A percentile compares a stretch with the other conserved stretches of the same genome.
These are phyloP conservation scores for Beauveria brongniartii DNA, from an alignment of 2,329 filamentous ascomycete species.

Conservation along the genomic window DNA sequence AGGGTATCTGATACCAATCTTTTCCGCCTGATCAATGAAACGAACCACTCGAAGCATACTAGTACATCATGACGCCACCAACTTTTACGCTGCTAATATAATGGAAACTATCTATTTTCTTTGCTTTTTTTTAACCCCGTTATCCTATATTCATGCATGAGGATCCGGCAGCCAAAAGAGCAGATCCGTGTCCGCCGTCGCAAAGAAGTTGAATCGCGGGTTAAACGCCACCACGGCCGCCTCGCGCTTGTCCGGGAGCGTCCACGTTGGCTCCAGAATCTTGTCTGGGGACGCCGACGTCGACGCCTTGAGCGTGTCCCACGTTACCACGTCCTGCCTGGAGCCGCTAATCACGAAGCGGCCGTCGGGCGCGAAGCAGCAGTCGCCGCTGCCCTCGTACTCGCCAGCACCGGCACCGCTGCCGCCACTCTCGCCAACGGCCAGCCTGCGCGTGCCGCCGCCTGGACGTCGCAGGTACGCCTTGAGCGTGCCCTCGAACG, in stretches of 20 bases:
- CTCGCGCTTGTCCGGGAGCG: conserved; percentile 58
- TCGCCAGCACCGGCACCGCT: conserved; percentile 35
- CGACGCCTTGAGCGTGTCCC: conserved; percentile 63
- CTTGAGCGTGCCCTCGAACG: conserved; percentile 74
- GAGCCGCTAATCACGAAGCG: conserved; percentile 80
- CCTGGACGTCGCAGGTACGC: conserved; percentile 58
- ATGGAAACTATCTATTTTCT: neutral
- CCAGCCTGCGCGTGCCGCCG: conserved; percentile 44
- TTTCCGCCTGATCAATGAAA: neutral
- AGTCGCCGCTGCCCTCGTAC: conserved; percentile 62
- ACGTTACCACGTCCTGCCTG: conserved; percentile 68
- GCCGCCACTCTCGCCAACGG: conserved; percentile 40
- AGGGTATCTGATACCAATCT: conserved; percentile 5
- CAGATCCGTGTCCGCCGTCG: conserved; percentile 78
- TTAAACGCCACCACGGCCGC: conserved; percentile 78
- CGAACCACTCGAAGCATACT: neutral
- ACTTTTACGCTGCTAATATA: neutral
- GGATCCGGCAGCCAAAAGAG: conserved; percentile 72
- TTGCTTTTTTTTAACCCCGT: neutral
- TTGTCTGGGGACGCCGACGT: conserved; percentile 38
- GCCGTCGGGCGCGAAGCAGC: conserved; percentile 83
- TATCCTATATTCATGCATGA: conserved; percentile 31
- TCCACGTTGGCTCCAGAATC: conserved; percentile 54
- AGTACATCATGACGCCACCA: neutral
- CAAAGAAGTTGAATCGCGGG: conserved; percentile 84